Evolutionary conservation across 2,329 filamentous ascomycete genomes (phyloP).

Genomic region (Colletotrichum musae): DNA sequence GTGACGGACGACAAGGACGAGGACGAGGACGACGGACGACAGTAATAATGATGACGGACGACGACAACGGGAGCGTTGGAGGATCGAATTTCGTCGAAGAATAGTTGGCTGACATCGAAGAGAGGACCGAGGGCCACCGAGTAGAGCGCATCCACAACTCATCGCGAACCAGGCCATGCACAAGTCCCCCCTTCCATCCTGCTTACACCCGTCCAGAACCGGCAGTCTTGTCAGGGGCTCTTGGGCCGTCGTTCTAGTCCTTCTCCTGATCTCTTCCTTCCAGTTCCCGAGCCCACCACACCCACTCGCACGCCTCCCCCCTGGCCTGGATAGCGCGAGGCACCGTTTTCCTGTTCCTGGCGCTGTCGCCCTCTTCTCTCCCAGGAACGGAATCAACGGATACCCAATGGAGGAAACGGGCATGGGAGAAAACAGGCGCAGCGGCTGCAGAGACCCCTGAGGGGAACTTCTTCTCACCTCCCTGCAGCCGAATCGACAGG

Average conservation of each 20-base stretch:
- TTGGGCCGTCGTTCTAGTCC: slow-evolving; percentile 34
- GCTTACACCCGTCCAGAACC: background rate
- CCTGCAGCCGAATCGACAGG: slow-evolving; percentile 28
- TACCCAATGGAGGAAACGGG: slow-evolving; percentile 24
- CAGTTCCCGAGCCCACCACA: background rate
- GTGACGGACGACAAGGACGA: no score
- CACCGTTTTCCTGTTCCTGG: background rate
- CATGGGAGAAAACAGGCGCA: slow-evolving; percentile 19
- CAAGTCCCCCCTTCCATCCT: background rate
- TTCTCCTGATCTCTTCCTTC: slow-evolving; percentile 4
- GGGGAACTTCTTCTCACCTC: slow-evolving; percentile 24
- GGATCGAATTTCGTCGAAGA: no score
- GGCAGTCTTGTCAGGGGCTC: slow-evolving; percentile 17
- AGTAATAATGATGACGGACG: no score
- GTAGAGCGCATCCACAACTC: no score
- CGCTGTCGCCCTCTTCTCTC: background rate
- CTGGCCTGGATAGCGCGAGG: background rate
- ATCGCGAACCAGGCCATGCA: background rate
- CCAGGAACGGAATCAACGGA: background rate
- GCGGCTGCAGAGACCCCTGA: slow-evolving; percentile 20
- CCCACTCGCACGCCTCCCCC: background rate
- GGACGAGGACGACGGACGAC: no score
- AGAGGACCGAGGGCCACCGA: no score
- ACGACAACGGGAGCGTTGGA: no score
- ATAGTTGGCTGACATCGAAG: no score